A percentile compares a stretch with the other conserved stretches of the same genome.
phyloP scores from a whole-genome alignment of 208 protist genomes.

The Trypanosoma congolense region DNA sequence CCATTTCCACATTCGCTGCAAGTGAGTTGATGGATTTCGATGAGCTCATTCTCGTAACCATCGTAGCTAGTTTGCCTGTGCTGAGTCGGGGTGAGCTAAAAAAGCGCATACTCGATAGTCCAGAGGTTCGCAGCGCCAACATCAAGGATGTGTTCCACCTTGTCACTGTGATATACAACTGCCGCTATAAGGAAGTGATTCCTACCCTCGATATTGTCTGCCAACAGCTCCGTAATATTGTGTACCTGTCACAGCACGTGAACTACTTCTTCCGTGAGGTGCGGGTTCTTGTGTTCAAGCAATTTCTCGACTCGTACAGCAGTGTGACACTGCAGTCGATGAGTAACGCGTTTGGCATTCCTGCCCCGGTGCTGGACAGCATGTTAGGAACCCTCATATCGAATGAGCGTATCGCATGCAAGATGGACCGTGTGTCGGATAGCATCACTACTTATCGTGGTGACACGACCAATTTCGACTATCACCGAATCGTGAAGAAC shows the following conservation, averaged over 20 bases:
- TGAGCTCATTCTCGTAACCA: slow-evolving; percentile 94
- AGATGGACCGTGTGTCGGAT: slow-evolving; percentile 97
- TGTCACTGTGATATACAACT: slow-evolving; percentile 93
- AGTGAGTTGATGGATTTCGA: slow-evolving; percentile 93
- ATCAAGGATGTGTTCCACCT: slow-evolving; percentile 85
- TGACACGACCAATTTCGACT: slow-evolving; percentile 95
- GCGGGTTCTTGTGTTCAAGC: slow-evolving; percentile 94
- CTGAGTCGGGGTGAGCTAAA: slow-evolving; percentile 87
- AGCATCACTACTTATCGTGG: slow-evolving; percentile 95
- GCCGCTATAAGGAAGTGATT: slow-evolving; percentile 94
- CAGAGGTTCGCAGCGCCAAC: slow-evolving; percentile 90
- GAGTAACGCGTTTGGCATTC: slow-evolving; percentile 94
- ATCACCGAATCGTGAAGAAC: slow-evolving; percentile 94
- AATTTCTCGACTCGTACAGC: slow-evolving; percentile 99
- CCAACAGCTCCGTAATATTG: slow-evolving; percentile 84
- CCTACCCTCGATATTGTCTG: slow-evolving; percentile 86
- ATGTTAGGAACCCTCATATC: slow-evolving; percentile 98
- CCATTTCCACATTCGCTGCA: slow-evolving; percentile 97
- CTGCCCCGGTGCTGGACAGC: slow-evolving; percentile 71
- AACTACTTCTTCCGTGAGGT: slow-evolving; percentile 97
- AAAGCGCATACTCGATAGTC: slow-evolving; percentile 85
- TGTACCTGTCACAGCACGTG: slow-evolving; percentile 92
- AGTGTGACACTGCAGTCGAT: slow-evolving; percentile 95
- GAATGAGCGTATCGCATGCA: slow-evolving; percentile 93
- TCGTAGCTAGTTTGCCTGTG: slow-evolving; percentile 85